Conservation (phyloP, 2,329 filamentous ascomycete genomes). For the Ascochyta pisi region DNA sequence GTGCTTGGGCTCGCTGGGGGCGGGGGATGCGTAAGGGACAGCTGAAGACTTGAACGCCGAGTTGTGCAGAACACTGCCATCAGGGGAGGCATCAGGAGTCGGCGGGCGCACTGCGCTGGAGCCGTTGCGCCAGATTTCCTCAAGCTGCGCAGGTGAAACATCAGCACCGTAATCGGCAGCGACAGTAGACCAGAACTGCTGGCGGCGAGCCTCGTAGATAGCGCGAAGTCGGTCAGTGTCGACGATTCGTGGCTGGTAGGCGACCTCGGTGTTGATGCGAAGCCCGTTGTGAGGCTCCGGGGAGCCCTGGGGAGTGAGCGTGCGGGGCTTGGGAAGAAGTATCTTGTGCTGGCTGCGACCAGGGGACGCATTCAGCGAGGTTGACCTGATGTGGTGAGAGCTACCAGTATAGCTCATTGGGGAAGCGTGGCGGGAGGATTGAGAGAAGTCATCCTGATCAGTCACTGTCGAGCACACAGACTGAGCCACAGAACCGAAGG, state of each 20-base stretch:
- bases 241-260: slow-evolving; percentile 57
- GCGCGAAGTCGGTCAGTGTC: slow-evolving; percentile 72
- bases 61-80: slow-evolving; percentile 47
- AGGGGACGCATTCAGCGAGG: slow-evolving; percentile 57
- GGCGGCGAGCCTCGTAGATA: slow-evolving; percentile 73
- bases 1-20: slow-evolving; percentile 41
- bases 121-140: slow-evolving; percentile 68
- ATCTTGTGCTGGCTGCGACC: slow-evolving; percentile 59
- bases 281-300: slow-evolving; percentile 49
- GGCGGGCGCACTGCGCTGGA: slow-evolving; percentile 44
- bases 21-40: slow-evolving; percentile 42
- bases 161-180: slow-evolving; percentile 74
- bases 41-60: slow-evolving; percentile 39
- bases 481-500: slow-evolving; percentile 47
- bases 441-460: slow-evolving; percentile 46
- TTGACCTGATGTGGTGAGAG: slow-evolving; percentile 45
- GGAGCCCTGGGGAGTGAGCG: slow-evolving; percentile 50
- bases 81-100: slow-evolving; percentile 49
- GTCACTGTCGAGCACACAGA: slow-evolving; percentile 49
- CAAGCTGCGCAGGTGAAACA: slow-evolving; percentile 67
- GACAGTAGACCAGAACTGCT: slow-evolving; percentile 75
- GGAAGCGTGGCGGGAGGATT: slow-evolving; percentile 50
- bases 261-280: slow-evolving; percentile 56
- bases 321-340: slow-evolving; percentile 69
- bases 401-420: slow-evolving; percentile 52